phyloP scores from a whole-genome alignment of 805 yeast species.

The Saccharomycopsis sp. region DNA sequence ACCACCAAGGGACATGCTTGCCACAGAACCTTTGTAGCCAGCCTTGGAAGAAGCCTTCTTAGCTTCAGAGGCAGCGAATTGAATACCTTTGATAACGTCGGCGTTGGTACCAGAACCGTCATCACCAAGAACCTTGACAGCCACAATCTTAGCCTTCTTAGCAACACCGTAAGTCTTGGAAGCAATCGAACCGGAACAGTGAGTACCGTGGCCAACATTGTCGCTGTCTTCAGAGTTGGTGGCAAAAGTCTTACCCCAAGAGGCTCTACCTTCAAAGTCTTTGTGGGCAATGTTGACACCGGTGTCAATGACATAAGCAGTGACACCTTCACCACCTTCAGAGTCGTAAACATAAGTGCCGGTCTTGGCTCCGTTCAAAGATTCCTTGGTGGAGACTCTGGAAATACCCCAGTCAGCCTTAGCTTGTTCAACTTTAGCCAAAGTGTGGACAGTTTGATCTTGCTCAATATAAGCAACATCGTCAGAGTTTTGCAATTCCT shows the following conservation, averaged over 20 bases:
- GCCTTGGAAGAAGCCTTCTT: slow-evolving; percentile 34
- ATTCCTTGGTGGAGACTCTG: slow-evolving; percentile 54
- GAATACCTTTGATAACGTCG: slow-evolving; percentile 54
- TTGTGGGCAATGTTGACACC: slow-evolving; percentile 45
- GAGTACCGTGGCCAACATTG: slow-evolving; percentile 59
- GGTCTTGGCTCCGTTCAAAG: slow-evolving; percentile 46
- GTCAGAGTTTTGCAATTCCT: slow-evolving; percentile 59
- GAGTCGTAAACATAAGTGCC: slow-evolving; percentile 44
- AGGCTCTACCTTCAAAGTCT: slow-evolving; percentile 53
- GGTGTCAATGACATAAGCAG: slow-evolving; percentile 47
- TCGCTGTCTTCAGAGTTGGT: slow-evolving; percentile 41
- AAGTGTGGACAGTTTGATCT: slow-evolving; percentile 40
- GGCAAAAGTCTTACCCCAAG: slow-evolving; percentile 49
- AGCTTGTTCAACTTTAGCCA: slow-evolving; percentile 35
- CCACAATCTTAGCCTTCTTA: slow-evolving; percentile 48
- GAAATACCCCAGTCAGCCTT: slow-evolving; percentile 73
- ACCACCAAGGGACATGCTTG: slow-evolving; percentile 57
- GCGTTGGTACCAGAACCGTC: slow-evolving; percentile 53
- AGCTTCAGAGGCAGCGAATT: slow-evolving; percentile 46
- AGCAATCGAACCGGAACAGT: slow-evolving; percentile 59
- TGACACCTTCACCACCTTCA: slow-evolving; percentile 53
- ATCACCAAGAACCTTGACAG: slow-evolving; percentile 50
- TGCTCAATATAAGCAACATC: slow-evolving; percentile 55
- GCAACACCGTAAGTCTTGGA: slow-evolving; percentile 51
- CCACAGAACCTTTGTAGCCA: slow-evolving; percentile 62